Percentiles rank a stretch among this genome's conserved stretches.
Evolutionary conservation across 1,284 basidiomycete genomes (phyloP).

Genomic region (Fistulinella cinereoalba): DNA sequence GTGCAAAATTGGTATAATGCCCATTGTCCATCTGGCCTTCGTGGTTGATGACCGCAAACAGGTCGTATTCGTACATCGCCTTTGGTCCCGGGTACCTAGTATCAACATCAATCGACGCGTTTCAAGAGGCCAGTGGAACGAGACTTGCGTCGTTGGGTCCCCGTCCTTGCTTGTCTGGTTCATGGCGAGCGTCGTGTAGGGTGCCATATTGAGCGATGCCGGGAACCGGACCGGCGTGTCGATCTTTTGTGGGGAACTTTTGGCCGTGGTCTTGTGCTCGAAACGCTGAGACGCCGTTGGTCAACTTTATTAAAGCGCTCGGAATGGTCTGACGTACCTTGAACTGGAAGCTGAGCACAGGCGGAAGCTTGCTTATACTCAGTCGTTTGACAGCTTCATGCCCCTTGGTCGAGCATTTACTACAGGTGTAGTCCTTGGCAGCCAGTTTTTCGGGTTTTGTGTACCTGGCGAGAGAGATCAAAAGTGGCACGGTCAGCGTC

Average conservation of each 20-base stretch:
- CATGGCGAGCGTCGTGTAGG: constrained; percentile 71
- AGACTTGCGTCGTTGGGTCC: constrained; percentile 35
- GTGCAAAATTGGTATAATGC: constrained; percentile 86
- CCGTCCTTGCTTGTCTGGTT: constrained; percentile 45
- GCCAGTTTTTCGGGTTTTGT: constrained; percentile 76
- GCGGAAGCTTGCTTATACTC: constrained; percentile 82
- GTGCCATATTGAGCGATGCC: constrained; percentile 81
- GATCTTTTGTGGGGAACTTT: constrained; percentile 75
- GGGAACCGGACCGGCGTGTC: constrained; percentile 85
- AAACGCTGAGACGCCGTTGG: constrained; percentile 63
- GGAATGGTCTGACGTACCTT: constrained; percentile 55
- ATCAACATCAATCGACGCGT: not conserved
- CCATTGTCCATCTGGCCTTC: constrained; percentile 94
- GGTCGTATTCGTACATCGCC: constrained; percentile 84
- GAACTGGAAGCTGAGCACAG: constrained; percentile 92
- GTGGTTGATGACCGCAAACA: constrained; percentile 93
- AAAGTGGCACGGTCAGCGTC: too few species aligned
- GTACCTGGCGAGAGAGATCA: constrained; percentile 44
- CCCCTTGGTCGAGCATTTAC: constrained; percentile 62
- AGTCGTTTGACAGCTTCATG: constrained; percentile 81
- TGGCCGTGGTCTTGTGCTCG: constrained; percentile 81
- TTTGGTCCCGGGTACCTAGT: constrained; percentile 53
- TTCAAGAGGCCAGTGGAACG: not conserved
- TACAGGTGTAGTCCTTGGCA: constrained; percentile 70
- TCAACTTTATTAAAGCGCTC: too few species aligned